phyloP scores from a whole-genome alignment of 345 rosid species.

The Murraya koenigii region DNA sequence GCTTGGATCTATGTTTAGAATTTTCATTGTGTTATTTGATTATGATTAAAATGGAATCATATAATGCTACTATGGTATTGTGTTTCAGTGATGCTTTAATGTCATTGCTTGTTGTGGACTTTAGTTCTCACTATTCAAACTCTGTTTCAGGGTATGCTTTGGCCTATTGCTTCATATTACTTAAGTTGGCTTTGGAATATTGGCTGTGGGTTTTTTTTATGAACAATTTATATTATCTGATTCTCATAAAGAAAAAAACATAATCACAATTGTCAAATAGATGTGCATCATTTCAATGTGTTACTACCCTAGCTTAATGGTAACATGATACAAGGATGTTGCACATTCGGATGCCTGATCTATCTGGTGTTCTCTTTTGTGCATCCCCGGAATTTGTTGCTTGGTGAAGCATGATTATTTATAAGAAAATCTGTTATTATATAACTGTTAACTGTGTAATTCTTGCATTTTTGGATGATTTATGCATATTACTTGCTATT shows the following conservation, averaged over 20 bases:
- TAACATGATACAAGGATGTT: neutral
- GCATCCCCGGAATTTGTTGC: neutral
- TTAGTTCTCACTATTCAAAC: neutral
- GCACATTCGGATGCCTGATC: neutral
- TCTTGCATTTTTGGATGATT: neutral
- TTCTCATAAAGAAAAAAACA: neutral
- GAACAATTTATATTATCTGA: neutral
- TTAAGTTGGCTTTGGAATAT: neutral
- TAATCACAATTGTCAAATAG: neutral
- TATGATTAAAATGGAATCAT: neutral
- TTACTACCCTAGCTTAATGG: neutral
- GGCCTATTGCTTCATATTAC: neutral
- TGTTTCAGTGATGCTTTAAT: neutral
- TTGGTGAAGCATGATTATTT: slow-evolving; percentile 1
- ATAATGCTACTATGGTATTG: neutral
- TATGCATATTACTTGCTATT: neutral
- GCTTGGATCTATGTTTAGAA: neutral
- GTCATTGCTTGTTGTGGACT: neutral
- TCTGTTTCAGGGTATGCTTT: neutral
- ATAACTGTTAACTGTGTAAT: neutral
- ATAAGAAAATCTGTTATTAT: neutral
- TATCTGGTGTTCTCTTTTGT: neutral
- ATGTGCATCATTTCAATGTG: neutral
- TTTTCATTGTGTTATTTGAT: neutral
- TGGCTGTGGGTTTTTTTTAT: neutral